Base-by-base conservation (phyloP, 2,329 filamentous ascomycete species). In the Pseudocercospora macadamiae region DNA sequence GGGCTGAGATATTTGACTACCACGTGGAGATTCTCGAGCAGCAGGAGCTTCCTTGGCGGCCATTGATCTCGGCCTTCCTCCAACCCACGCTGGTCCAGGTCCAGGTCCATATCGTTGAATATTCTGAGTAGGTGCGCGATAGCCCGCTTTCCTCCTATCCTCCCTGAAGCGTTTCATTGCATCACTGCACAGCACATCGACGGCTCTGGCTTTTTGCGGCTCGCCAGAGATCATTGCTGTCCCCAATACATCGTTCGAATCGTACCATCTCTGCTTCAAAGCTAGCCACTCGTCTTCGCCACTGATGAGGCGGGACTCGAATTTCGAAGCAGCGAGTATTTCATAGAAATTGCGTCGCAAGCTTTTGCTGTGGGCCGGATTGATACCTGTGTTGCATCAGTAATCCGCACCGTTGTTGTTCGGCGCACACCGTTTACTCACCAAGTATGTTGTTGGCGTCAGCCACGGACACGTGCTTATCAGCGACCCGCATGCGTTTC, bases 161-260 rank as follows among this genome's bases (percentile, higher is more conserved):
- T 91, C 88, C 32, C 88, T 83, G 54, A 89, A 80, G 48, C 90
- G 82, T 75, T 93, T 93, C 82, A 90, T 87, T 16, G 91, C 88
- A 73, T 93, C 90, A 52, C 86, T 82, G 53, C 88, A 89, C 3
- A 95, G 76, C 0, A 89, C 80, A 61, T 93, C 88, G 47, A 93
- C 73, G 1, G 88, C 88, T 64, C 84, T 86, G 30, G 84, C 70
- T 70, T 86, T 89, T 45, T 79, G 74, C 2, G 64, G 57, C 45
- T 68, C 63, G 23, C 63, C 57, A 18, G 64, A 64, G 9, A 59
- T 36, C 14, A 68, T 32, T 16, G 63, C 68, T 39, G 63, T 55
- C 19, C 64, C 57, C 8, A 71, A 55, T 18, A 59, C 60, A 4
- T 56, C 54, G 19, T 57, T 48, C 39, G 66, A 19, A 39, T 61